Evolutionary conservation across 1,139 yeast genomes (phyloP).

Genomic region (Wickerhamomyces sp.): DNA sequence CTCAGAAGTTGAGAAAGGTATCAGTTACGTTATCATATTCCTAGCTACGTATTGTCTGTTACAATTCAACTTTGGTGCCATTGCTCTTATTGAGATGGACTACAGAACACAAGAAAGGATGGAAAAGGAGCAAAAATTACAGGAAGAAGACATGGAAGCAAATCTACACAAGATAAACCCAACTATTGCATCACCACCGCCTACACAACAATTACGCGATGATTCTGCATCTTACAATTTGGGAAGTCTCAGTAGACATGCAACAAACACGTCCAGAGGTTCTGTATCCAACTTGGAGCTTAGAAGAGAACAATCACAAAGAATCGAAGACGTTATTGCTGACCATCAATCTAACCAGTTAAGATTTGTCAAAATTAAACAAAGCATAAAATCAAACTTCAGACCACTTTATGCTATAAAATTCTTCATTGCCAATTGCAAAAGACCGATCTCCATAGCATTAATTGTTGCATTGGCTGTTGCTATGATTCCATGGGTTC

Average conservation of each 20-base stretch:
- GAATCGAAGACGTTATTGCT: constrained; percentile 48
- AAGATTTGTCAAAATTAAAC: neutral
- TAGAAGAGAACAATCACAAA: constrained; percentile 43
- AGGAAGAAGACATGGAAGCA: neutral
- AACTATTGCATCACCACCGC: neutral
- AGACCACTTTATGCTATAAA: neutral
- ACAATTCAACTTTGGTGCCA: constrained; percentile 46
- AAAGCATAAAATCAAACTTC: neutral
- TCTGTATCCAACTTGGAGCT: constrained; percentile 12
- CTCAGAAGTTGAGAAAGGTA: constrained; percentile 67
- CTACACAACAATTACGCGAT: neutral
- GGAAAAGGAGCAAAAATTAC: neutral
- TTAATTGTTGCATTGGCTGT: constrained; percentile 61
- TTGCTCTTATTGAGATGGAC: constrained; percentile 2
- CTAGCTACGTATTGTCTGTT: constrained; percentile 53
- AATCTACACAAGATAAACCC: neutral
- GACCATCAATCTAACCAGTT: constrained; percentile 33
- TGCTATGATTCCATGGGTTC: constrained; percentile 75
- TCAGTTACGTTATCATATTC: constrained; percentile 77
- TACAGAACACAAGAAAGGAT: neutral
- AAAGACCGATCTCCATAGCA: constrained; percentile 64
- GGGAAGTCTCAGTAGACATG: neutral
- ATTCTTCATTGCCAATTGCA: constrained; percentile 36
- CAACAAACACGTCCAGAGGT: neutral
- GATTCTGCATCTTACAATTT: neutral